Conservation (phyloP, 805 yeast genomes). For the Yarrowia hollandica region DNA sequence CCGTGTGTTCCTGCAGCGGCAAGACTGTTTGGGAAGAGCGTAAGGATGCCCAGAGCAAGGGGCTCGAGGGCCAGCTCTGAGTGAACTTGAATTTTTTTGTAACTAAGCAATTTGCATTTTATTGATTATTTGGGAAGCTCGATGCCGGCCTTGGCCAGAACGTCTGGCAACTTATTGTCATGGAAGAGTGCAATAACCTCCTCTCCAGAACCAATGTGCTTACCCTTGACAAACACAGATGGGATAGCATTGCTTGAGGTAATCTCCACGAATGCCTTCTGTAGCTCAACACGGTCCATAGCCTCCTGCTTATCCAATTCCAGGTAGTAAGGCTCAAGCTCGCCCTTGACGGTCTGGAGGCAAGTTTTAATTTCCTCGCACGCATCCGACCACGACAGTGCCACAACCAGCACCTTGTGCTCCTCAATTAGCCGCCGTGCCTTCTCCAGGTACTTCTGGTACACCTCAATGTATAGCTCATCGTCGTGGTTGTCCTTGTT, state of each 20-base stretch:
- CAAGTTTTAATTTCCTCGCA: constrained; percentile 10
- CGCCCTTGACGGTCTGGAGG: constrained; percentile 23
- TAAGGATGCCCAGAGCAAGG: constrained; percentile 65
- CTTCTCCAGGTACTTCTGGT: constrained; percentile 23
- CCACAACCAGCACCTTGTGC: constrained; percentile 20
- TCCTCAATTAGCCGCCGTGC: constrained; percentile 4
- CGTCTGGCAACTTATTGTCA: constrained; percentile 27
- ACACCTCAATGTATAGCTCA: constrained; percentile 13
- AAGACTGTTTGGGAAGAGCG: constrained; percentile 96
- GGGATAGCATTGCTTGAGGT: constrained; percentile 71
- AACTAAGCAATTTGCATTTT: not conserved
- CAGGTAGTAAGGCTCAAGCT: constrained; percentile 36
- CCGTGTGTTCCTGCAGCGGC: constrained; percentile 92
- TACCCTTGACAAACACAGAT: constrained; percentile 60
- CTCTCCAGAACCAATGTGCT: constrained; percentile 57
- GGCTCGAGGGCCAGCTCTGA: constrained; percentile 40
- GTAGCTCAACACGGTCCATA: constrained; percentile 52
- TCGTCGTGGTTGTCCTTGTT: constrained; percentile 15
- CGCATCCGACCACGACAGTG: constrained; percentile 22
- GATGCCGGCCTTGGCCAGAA: constrained; percentile 10
- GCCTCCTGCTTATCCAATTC: constrained; percentile 57
- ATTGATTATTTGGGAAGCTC: constrained; percentile 6
- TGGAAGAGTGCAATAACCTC: constrained; percentile 34
- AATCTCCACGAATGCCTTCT: constrained; percentile 55
- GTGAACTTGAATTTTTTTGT: too few relatives aligned